Evolutionary conservation across 306 rosid species (phyloP).

Genomic region (Ammopiptanthus mongolicus): DNA sequence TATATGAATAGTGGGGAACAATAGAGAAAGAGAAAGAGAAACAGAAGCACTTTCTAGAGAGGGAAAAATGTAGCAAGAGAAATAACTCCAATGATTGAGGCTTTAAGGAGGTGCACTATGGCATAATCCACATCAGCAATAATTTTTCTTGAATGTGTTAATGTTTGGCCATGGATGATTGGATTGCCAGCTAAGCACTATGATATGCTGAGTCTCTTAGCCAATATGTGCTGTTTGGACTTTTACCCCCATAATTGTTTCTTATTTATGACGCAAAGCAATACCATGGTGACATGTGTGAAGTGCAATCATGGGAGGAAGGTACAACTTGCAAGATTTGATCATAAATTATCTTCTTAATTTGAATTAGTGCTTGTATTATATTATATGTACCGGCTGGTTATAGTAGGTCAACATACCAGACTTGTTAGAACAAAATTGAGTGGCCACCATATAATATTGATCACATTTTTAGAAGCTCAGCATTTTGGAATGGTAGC

Average conservation of each 20-base stretch:
- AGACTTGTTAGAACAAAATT: neutral
- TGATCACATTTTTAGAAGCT: neutral
- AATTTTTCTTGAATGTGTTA: constrained; percentile 21
- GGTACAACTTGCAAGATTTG: constrained; percentile 5
- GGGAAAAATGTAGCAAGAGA: constrained; percentile 23
- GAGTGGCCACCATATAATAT: neutral
- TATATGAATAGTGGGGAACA: constrained; percentile 24
- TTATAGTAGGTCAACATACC: constrained; percentile 7
- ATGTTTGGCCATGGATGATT: constrained; percentile 51
- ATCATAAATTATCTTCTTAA: neutral
- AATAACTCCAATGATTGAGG: constrained; percentile 63
- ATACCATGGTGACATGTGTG: constrained; percentile 29
- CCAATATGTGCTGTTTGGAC: constrained; percentile 44
- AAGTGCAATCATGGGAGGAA: constrained; percentile 21
- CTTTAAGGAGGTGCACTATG: constrained; percentile 41
- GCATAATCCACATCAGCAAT: constrained; percentile 53
- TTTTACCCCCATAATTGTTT: neutral
- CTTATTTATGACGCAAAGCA: constrained; percentile 35
- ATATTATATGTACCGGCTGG: neutral
- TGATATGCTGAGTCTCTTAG: constrained; percentile 26
- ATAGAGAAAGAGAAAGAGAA: constrained; percentile 17
- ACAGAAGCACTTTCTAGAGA: constrained; percentile 14
- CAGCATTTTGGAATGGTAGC: neutral
- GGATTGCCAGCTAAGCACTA: constrained; percentile 69
- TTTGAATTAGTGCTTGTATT: neutral